Conservation (phyloP, 768 basidiomycete species). For the Serendipita sp. region DNA sequence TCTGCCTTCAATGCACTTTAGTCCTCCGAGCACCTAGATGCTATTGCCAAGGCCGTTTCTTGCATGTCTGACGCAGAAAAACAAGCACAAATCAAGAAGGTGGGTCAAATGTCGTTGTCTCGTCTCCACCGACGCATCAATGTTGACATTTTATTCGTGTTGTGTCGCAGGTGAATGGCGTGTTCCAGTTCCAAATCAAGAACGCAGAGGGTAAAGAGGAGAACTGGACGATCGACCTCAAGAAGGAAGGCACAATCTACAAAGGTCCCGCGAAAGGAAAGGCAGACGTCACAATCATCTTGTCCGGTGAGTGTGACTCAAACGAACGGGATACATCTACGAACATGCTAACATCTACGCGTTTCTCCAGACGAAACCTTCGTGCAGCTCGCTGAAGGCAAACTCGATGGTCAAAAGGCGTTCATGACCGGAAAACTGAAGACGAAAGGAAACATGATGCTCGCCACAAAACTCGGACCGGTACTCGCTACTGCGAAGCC, state of each 20-base stretch:
- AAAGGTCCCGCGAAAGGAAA: slow-evolving; percentile 59
- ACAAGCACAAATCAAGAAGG: slow-evolving; percentile 61
- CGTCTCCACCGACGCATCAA: not conserved
- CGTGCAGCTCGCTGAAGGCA: slow-evolving; percentile 50
- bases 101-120: slow-evolving; percentile 13
- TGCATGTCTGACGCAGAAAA: slow-evolving; percentile 44
- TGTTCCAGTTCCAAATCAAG: slow-evolving; percentile 72
- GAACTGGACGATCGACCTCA: slow-evolving; percentile 86
- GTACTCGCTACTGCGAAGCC: slow-evolving; percentile 36
- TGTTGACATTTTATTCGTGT: not conserved
- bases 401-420: slow-evolving; percentile 85
- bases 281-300: slow-evolving; percentile 65
- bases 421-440: slow-evolving; percentile 94
- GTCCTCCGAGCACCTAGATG: slow-evolving; percentile 51
- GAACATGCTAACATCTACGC: not conserved
- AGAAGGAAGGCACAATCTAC: slow-evolving; percentile 63
- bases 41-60: slow-evolving; percentile 36
- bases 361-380: slow-evolving; percentile 44
- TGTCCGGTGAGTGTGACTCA: slow-evolving; percentile 26
- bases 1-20: slow-evolving; percentile 15
- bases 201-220: slow-evolving; percentile 55
- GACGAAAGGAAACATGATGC: slow-evolving; percentile 82
- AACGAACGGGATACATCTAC: not conserved
- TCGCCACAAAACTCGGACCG: slow-evolving; percentile 76
- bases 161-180: slow-evolving; percentile 52